Evolutionary conservation across 805 yeast genomes (phyloP).

Genomic region (Starmera amethionina): DNA sequence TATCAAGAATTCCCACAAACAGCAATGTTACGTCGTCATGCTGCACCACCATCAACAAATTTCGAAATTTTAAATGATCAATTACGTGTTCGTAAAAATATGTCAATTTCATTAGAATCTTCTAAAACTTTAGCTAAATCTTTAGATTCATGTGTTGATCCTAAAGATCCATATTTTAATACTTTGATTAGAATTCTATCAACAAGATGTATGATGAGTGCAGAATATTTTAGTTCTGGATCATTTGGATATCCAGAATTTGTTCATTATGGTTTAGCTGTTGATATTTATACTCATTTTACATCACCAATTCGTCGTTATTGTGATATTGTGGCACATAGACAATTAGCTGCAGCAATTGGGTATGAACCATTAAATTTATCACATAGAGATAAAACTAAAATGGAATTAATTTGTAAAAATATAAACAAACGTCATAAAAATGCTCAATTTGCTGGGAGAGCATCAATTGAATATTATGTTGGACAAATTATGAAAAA

Average conservation of each 20-base stretch:
- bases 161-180: slow-evolving; percentile 81
- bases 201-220: slow-evolving; percentile 98
- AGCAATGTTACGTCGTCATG: slow-evolving; percentile 97
- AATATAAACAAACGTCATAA: slow-evolving; percentile 92
- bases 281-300: slow-evolving; percentile 95
- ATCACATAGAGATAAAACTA: slow-evolving; percentile 76
- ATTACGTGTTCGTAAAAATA: slow-evolving; percentile 68
- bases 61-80: slow-evolving; percentile 86
- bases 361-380: slow-evolving; percentile 80
- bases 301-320: slow-evolving; percentile 97
- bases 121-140: slow-evolving; percentile 92
- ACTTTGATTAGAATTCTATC: slow-evolving; percentile 93
- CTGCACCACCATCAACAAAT: slow-evolving; percentile 92
- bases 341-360: slow-evolving; percentile 97
- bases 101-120: slow-evolving; percentile 70
- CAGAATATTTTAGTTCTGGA: slow-evolving; percentile 93
- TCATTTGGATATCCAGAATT: slow-evolving; percentile 83
- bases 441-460: slow-evolving; percentile 97
- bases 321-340: slow-evolving; percentile 95
- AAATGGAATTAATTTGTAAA: slow-evolving; percentile 80
- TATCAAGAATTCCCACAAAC: slow-evolving; percentile 93
- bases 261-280: slow-evolving; percentile 94
- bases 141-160: slow-evolving; percentile 78
- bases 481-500: slow-evolving; percentile 96
- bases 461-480: slow-evolving; percentile 95